Percentiles rank a stretch among this genome's conserved stretches.
Evolutionary conservation across 2,329 filamentous ascomycete species (phyloP).

Genomic region (Tolypocladium inflatum): DNA sequence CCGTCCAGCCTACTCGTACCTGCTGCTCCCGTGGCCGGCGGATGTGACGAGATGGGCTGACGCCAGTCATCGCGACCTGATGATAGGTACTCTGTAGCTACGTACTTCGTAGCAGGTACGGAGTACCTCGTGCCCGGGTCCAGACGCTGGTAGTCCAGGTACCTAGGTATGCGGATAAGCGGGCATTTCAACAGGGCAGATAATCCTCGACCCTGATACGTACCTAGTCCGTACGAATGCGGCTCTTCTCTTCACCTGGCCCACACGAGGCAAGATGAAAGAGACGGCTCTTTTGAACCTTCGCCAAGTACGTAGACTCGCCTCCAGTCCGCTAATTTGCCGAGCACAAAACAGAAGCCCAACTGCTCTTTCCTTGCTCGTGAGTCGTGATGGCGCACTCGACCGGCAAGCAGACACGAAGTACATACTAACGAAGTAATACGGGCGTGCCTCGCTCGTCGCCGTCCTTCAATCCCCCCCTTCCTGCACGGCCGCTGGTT

Average conservation of each 20-base stretch:
- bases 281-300: not conserved
- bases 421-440: too few species aligned
- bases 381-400: not conserved
- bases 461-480: too few species aligned
- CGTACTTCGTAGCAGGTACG: too few species aligned
- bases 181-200: not conserved
- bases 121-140: too few species aligned
- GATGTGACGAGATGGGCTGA: not conserved
- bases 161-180: too few species aligned
- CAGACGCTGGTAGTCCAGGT: not conserved
- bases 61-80: not conserved
- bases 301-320: not conserved
- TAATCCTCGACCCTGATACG: not conserved
- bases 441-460: too few species aligned
- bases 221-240: not conserved
- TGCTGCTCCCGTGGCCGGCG: not conserved
- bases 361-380: not conserved
- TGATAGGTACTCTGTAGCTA: not conserved
- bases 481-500: too few species aligned
- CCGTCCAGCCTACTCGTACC: not conserved
- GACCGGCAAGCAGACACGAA: too few species aligned
- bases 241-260: not conserved
- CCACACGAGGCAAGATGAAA: not conserved
- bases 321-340: not conserved
- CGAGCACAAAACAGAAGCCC: too few species aligned